Percentiles rank a stretch among this genome's conserved stretches.
Evolutionary conservation across 257 asterid species (phyloP).

Genomic region (Solanum chmielewskii): DNA sequence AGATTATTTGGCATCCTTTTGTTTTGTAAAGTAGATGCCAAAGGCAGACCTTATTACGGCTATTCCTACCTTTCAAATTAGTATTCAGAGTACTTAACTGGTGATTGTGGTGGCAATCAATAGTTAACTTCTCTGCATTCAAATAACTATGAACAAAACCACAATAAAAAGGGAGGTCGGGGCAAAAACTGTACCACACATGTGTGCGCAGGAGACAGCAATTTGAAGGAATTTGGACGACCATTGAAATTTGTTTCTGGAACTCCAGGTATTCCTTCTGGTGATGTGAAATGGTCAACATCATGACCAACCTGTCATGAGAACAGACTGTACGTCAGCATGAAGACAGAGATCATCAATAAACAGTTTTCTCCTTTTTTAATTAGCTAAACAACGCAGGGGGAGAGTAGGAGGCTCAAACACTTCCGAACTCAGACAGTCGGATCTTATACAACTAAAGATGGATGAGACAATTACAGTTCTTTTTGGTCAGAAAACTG

Average conservation of each 20-base stretch:
- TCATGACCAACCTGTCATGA: constrained; percentile 60
- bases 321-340: background rate
- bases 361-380: background rate
- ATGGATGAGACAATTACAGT: background rate
- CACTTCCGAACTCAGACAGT: background rate
- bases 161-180: background rate
- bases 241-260: constrained; percentile 85
- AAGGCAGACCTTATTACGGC: background rate
- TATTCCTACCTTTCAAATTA: background rate
- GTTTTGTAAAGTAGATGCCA: background rate
- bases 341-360: background rate
- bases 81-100: background rate
- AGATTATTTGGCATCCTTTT: background rate
- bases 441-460: background rate
- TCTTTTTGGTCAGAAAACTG: background rate
- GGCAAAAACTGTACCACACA: constrained; percentile 53
- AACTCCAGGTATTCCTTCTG: constrained; percentile 94
- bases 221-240: constrained; percentile 89
- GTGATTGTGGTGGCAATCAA: background rate
- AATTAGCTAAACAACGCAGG: background rate
- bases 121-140: background rate
- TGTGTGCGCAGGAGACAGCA: constrained; percentile 78
- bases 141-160: background rate
- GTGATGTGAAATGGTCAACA: constrained; percentile 81
- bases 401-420: background rate